These are phyloP conservation scores for Staphylotrichum longicolle DNA, from an alignment of 495 filamentous ascomycete genomes.

Conservation along the genomic window DNA sequence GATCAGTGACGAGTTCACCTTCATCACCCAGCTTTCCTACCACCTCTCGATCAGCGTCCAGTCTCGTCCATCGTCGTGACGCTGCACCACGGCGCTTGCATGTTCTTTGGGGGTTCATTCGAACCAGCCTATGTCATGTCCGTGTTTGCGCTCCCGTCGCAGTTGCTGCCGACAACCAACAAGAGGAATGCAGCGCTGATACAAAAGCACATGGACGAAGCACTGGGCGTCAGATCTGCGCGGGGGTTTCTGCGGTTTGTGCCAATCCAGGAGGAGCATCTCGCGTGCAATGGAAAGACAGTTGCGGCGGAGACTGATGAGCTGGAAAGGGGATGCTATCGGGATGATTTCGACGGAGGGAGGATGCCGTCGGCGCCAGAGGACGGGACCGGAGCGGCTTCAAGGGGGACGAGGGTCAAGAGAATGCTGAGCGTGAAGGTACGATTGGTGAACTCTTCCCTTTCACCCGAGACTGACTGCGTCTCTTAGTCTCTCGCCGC, in stretches of 20 bases:
- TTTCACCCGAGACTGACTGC: conserved; percentile 1
- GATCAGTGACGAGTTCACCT: conserved; percentile 65
- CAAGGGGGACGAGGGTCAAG: conserved; percentile 21
- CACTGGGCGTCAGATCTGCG: conserved; percentile 59
- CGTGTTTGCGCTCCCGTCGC: conserved; percentile 65
- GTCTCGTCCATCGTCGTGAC: conserved; percentile 69
- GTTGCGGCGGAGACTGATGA: conserved; percentile 66
- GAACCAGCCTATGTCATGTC: conserved; percentile 80
- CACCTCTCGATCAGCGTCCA: conserved; percentile 66
- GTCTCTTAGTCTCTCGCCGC: conserved; percentile 25
- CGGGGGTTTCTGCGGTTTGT: conserved; percentile 71
- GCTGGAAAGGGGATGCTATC: conserved; percentile 40
- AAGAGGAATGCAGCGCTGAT: conserved; percentile 77
- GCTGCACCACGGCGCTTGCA: conserved; percentile 68
- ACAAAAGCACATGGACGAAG: conserved; percentile 63
- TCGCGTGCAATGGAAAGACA: conserved; percentile 69
- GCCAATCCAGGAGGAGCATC: conserved; percentile 64
- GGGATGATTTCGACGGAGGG: conserved; percentile 6
- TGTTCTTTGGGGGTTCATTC: conserved; percentile 69
- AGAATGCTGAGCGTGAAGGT: conserved; percentile 40
- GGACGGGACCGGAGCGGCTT: not conserved
- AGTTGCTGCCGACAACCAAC: conserved; percentile 74
- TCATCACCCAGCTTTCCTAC: conserved; percentile 67
- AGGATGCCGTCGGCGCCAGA: not conserved
- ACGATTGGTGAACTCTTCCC: not conserved